Base-by-base conservation (phyloP, 495 filamentous ascomycete genomes). In the Thermochaetoides thermophila region DNA sequence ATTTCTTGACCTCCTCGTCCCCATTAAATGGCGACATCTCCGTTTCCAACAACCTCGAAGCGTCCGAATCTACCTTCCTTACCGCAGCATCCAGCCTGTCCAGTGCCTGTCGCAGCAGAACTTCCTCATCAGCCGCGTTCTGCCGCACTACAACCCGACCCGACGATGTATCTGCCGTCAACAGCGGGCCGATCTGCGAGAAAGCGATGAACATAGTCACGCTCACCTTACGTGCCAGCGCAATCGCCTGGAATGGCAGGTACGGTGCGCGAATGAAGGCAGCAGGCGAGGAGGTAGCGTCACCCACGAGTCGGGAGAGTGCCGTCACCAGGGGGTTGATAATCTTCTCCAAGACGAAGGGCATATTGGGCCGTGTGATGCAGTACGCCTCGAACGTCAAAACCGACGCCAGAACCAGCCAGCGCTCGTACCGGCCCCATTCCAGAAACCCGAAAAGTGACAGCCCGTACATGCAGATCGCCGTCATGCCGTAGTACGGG, bases 191-290 rank as follows among this genome's bases (percentile, higher is more conserved):
- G 13, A 92, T 68, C 55, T 94, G 84, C n/a, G 75, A 77, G 36
- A 95, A 74, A 40, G 86, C 91, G 29, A 95, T 86, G 53, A 85
- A 86, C 13, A 85, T 45, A n/a, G 80, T 83, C 30, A 96, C 61
- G 6, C 71, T 67, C 12, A 79, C 52, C 52, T 79, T 86, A 20
- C 85, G 72, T 2, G 79, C 74, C n/a, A 97, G 65, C 10, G 64
- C 46, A 20, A 94, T 62, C 42, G 78, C 67, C 56, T 97, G 85
- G 52, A 92, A 97, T 8, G 82, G 89, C n/a, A 95, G 62, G 30
- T 89, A 78, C 3, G 76, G 69, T 17, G 69, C 50, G 8, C 39
- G 19, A n/a, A n/a, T n/a, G n/a, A n/a, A n/a, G n/a, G n/a, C n/a
- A n/a, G n/a, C n/a, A n/a, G n/a, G n/a, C n/a, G n/a, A n/a, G n/a